phyloP scores from a whole-genome alignment of 108 stramenopile genomes.

The Phaeodactylum tricornutum region DNA sequence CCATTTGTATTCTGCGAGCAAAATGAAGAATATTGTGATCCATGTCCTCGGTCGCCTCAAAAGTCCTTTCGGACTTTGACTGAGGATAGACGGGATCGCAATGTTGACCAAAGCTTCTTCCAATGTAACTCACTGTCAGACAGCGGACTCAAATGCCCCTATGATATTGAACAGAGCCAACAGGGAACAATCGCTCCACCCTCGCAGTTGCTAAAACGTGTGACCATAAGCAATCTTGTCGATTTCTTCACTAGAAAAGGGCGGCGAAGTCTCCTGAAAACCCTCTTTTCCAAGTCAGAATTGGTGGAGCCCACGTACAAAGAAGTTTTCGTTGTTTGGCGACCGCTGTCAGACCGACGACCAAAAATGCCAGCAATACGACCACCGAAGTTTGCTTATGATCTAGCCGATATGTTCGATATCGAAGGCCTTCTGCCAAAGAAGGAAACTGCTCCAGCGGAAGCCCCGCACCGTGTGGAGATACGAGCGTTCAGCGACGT shows the following conservation, averaged over 20 bases:
- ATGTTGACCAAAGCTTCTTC: neutral
- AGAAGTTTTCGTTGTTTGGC: conserved; percentile 67
- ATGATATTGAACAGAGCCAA: conserved; percentile 8
- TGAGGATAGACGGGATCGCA: neutral
- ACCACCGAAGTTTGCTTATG: conserved; percentile 53
- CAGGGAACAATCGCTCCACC: conserved; percentile 15
- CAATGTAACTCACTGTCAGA: neutral
- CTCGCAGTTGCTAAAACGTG: conserved; percentile 54
- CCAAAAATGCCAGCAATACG: conserved; percentile 8
- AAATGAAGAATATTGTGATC: conserved; percentile 6
- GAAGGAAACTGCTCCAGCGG: conserved; percentile 21
- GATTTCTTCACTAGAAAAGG: conserved; percentile 49
- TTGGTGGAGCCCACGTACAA: conserved; percentile 75
- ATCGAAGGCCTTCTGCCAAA: conserved; percentile 26
- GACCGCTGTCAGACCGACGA: conserved; percentile 23
- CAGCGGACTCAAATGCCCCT: neutral
- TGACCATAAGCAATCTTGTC: conserved; percentile 65
- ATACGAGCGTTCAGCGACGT: conserved; percentile 63
- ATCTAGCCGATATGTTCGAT: conserved; percentile 66
- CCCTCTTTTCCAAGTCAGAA: conserved; percentile 41
- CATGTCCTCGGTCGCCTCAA: too few species aligned
- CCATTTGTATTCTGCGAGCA: conserved; percentile 49
- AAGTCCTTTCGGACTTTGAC: neutral
- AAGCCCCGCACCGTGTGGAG: too few species aligned
- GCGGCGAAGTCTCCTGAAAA: conserved; percentile 31